These are phyloP conservation scores for Byssochlamys sp. DNA, from an alignment of 2,329 filamentous ascomycete species.

Conservation along the genomic window DNA sequence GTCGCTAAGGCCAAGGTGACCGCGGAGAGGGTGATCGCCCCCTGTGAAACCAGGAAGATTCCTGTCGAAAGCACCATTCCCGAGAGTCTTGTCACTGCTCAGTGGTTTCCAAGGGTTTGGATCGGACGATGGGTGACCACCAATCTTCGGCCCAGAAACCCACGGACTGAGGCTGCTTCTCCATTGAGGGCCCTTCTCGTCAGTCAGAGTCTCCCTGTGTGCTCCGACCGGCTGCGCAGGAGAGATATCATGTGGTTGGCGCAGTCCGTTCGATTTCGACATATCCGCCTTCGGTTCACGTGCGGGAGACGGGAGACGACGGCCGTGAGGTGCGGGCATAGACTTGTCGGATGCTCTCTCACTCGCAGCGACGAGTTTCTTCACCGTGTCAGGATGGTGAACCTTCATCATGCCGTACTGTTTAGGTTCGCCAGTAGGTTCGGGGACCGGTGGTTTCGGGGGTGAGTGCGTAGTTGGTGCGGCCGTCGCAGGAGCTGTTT, in stretches of 20 bases:
- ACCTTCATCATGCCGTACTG: slow-evolving; percentile 56
- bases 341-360: slow-evolving; percentile 28
- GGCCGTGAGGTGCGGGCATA: slow-evolving; percentile 12
- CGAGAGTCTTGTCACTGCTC: slow-evolving; percentile 47
- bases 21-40: slow-evolving; percentile 34
- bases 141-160: slow-evolving; percentile 27
- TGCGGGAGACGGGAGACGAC: slow-evolving; percentile 22
- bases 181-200: slow-evolving; percentile 29
- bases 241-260: slow-evolving; percentile 13
- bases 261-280: slow-evolving; percentile 21
- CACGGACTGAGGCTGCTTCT: slow-evolving; percentile 30
- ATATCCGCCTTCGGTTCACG: slow-evolving; percentile 20
- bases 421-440: slow-evolving; percentile 47
- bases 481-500: slow-evolving; percentile 11
- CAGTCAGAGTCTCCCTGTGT: slow-evolving; percentile 16
- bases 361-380: slow-evolving; percentile 31
- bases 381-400: slow-evolving; percentile 47
- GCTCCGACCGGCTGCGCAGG: slow-evolving; percentile 13
- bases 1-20: slow-evolving; percentile 29
- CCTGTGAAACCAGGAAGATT: slow-evolving; percentile 41
- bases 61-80: slow-evolving; percentile 55
- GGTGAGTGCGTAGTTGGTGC: slow-evolving; percentile 39
- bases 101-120: slow-evolving; percentile 52
- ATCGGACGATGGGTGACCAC: slow-evolving; percentile 22
- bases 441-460: slow-evolving; percentile 50